Conservation (phyloP, 2,329 filamentous ascomycete genomes). For the Exophiala lecanii-corni region DNA sequence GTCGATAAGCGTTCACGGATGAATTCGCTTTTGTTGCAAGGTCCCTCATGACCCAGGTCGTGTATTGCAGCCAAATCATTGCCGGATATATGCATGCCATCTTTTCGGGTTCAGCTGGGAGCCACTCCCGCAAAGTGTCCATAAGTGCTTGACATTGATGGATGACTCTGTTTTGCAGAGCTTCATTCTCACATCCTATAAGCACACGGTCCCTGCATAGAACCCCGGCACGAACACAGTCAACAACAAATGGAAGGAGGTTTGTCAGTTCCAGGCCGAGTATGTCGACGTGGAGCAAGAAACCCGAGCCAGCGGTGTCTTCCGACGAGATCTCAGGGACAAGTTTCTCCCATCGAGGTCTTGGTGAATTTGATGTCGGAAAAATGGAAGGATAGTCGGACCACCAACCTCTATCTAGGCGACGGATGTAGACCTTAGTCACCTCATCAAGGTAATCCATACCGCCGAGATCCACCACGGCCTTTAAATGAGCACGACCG, state of each 20-base stretch:
- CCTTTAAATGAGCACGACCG: conserved; percentile 5
- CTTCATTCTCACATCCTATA: background rate
- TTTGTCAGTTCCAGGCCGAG: background rate
- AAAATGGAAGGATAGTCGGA: conserved; percentile 4
- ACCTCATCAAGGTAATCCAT: conserved; percentile 9
- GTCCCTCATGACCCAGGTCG: conserved; percentile 6
- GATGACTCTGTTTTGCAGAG: conserved; percentile 4
- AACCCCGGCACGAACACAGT: conserved; percentile 4
- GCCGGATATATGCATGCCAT: conserved; percentile 6
- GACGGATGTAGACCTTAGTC: conserved; percentile 4
- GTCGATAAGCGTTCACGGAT: conserved; percentile 1
- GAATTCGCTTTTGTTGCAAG: conserved; percentile 4
- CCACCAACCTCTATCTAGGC: conserved; percentile 5
- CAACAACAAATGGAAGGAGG: conserved; percentile 1
- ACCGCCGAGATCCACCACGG: conserved; percentile 3
- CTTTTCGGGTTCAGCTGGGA: conserved; percentile 1
- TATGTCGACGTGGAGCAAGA: background rate
- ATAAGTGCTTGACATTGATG: conserved; percentile 3
- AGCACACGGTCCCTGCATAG: background rate
- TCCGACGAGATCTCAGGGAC: background rate
- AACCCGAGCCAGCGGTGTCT: background rate
- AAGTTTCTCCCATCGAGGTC: background rate
- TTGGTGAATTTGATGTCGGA: background rate
- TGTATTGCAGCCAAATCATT: conserved; percentile 7
- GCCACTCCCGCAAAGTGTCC: conserved; percentile 1